A percentile compares a stretch with the other conserved stretches of the same genome.
Conservation (phyloP, 2,329 filamentous ascomycete species). For the Knoxdaviesia capensis region DNA sequence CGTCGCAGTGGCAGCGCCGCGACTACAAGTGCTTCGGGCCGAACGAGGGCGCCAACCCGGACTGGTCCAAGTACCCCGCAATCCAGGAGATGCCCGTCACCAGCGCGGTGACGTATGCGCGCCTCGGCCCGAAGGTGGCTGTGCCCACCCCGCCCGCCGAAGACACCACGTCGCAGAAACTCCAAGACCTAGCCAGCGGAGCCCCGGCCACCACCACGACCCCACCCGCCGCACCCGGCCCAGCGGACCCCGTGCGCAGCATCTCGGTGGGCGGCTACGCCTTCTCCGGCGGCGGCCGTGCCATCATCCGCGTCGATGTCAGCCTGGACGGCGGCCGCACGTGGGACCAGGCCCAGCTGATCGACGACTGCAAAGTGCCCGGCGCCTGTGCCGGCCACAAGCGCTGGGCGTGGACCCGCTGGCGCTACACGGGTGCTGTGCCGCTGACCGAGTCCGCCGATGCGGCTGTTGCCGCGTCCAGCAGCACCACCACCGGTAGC, state of each 20-base stretch:
- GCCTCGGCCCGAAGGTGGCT: conserved; percentile 8
- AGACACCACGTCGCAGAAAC: conserved; percentile 7
- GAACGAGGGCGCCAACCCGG: conserved; percentile 30
- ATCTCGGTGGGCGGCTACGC: conserved; percentile 40
- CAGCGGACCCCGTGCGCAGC: conserved; percentile 3
- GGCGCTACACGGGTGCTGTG: conserved; percentile 33
- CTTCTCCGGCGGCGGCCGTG: conserved; percentile 45
- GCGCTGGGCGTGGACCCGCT: conserved; percentile 44
- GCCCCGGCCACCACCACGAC: neutral
- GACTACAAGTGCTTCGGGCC: conserved; percentile 53
- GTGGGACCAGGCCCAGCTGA: conserved; percentile 42
- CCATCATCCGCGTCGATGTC: conserved; percentile 47
- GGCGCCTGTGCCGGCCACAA: conserved; percentile 13
- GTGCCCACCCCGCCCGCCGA: conserved; percentile 9
- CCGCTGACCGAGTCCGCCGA: conserved; percentile 10
- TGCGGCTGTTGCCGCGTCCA: neutral
- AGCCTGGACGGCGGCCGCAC: conserved; percentile 40
- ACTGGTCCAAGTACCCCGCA: conserved; percentile 41
- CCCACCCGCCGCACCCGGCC: conserved; percentile 2
- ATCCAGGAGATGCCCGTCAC: conserved; percentile 52
- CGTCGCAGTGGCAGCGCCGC: conserved; percentile 42
- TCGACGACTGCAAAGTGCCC: conserved; percentile 23
- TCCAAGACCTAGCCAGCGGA: too few species aligned
- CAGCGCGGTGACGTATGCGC: conserved; percentile 37
- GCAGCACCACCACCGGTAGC: neutral